Conservation (phyloP, 2,329 filamentous ascomycete genomes). For the Sporothrix variecibatus region DNA sequence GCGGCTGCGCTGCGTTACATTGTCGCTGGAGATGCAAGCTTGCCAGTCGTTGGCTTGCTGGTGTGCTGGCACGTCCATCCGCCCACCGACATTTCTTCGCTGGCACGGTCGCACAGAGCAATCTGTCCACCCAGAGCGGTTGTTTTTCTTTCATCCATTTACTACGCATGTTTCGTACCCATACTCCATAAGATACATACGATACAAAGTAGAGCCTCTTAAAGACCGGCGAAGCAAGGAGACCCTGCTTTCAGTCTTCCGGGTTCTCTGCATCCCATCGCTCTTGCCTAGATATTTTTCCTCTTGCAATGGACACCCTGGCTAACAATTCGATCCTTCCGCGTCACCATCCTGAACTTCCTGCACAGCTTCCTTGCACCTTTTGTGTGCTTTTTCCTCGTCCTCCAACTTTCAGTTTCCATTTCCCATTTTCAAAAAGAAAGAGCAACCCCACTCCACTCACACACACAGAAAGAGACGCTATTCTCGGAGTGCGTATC, state of each 20-base stretch:
- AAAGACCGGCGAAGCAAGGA: no score
- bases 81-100: constrained; percentile 15
- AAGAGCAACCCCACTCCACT: not conserved
- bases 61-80: constrained; percentile 8
- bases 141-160: not conserved
- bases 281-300: not conserved
- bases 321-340: constrained; percentile 2
- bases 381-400: not conserved
- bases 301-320: not conserved
- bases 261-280: not conserved
- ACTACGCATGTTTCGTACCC: not conserved
- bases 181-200: not conserved
- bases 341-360: not conserved
- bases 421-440: not conserved
- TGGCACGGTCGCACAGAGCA: constrained; percentile 16
- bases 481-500: constrained; percentile 3
- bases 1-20: constrained; percentile 17
- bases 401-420: not conserved
- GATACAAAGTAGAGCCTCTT: no score
- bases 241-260: constrained; percentile 1
- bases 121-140: not conserved
- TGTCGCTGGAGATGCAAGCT: not conserved
- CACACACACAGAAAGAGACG: not conserved
- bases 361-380: not conserved
- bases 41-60: constrained; percentile 1